Conservation (phyloP, 352 stramenopile genomes). For the Phytophthora sp. region DNA sequence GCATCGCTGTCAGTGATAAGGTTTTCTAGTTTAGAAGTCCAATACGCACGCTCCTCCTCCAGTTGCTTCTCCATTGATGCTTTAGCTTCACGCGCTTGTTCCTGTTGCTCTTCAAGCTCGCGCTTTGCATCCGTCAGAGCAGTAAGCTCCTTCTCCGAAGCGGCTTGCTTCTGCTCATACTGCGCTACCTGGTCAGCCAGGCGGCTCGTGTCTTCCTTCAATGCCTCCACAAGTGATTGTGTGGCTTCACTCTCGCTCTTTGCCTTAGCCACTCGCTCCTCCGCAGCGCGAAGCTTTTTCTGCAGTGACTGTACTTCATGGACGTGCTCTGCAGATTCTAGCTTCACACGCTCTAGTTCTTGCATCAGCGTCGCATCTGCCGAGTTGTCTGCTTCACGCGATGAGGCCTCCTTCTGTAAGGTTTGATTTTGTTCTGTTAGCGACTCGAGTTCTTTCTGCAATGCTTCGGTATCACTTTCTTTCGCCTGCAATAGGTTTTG, state of each 20-base stretch:
- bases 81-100: slow-evolving; percentile 24
- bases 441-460: slow-evolving; percentile 35
- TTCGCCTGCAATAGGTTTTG: slow-evolving; percentile 18
- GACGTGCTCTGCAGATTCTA: slow-evolving; percentile 51
- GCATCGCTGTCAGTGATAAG: slow-evolving; percentile 66
- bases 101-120: slow-evolving; percentile 38
- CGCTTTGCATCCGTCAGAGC: slow-evolving; percentile 26
- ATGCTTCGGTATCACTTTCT: slow-evolving; percentile 18
- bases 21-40: slow-evolving; percentile 69
- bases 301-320: slow-evolving; percentile 54
- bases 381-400: slow-evolving; percentile 10
- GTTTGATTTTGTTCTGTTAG: slow-evolving; percentile 32
- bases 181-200: slow-evolving; percentile 39
- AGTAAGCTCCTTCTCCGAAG: slow-evolving; percentile 28
- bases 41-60: slow-evolving; percentile 72
- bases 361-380: slow-evolving; percentile 44
- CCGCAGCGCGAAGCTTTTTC: slow-evolving; percentile 34
- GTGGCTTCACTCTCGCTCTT: slow-evolving; percentile 25
- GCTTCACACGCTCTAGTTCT: slow-evolving; percentile 69
- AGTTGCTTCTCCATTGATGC: slow-evolving; percentile 42
- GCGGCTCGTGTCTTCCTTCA: slow-evolving; percentile 42
- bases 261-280: slow-evolving; percentile 28
- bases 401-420: slow-evolving; percentile 6
- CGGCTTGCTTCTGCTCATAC: slow-evolving; percentile 31
- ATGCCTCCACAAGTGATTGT: slow-evolving; percentile 31